Conservation (phyloP, 2,329 filamentous ascomycete species). For the Bipolaris victoriae region DNA sequence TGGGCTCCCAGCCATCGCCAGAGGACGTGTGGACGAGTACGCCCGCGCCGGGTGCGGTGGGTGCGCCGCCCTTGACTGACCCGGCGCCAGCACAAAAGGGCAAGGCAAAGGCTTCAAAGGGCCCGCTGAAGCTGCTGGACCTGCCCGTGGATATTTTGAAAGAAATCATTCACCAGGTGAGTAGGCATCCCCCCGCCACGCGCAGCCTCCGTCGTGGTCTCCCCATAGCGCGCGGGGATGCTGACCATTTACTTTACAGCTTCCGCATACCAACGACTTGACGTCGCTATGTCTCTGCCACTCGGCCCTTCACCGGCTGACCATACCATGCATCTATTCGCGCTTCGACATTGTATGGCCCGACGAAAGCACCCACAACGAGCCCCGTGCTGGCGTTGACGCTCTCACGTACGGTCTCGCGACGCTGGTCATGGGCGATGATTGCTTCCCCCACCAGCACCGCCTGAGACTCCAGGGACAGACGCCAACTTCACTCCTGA, state of each 20-base stretch:
- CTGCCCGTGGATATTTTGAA: constrained; percentile 79
- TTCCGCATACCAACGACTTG: constrained; percentile 81
- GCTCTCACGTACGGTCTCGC: constrained; percentile 82
- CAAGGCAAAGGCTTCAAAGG: constrained; percentile 55
- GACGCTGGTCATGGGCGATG: constrained; percentile 76
- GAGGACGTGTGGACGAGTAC: constrained; percentile 22
- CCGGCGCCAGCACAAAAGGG: constrained; percentile 56
- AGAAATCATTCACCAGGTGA: constrained; percentile 78
- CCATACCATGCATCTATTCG: constrained; percentile 80
- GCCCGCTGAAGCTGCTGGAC: constrained; percentile 71
- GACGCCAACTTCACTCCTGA: constrained; percentile 13
- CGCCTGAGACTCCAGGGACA: constrained; percentile 34
- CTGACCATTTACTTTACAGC: constrained; percentile 54
- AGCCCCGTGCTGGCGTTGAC: constrained; percentile 76
- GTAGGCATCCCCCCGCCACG: constrained; percentile 20
- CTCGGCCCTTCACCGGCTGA: constrained; percentile 75
- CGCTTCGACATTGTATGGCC: constrained; percentile 91
- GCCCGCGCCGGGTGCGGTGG: constrained; percentile 12
- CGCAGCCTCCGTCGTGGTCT: not conserved
- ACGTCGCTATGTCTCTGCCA: constrained; percentile 79
- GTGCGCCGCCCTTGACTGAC: constrained; percentile 27
- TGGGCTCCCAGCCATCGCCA: constrained; percentile 17
- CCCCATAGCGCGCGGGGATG: not conserved
- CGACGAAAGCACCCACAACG: constrained; percentile 67
- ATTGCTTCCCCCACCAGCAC: constrained; percentile 61